Base-by-base conservation (phyloP, 202 grass and related monocot genomes). In the Musa balbisiana region DNA sequence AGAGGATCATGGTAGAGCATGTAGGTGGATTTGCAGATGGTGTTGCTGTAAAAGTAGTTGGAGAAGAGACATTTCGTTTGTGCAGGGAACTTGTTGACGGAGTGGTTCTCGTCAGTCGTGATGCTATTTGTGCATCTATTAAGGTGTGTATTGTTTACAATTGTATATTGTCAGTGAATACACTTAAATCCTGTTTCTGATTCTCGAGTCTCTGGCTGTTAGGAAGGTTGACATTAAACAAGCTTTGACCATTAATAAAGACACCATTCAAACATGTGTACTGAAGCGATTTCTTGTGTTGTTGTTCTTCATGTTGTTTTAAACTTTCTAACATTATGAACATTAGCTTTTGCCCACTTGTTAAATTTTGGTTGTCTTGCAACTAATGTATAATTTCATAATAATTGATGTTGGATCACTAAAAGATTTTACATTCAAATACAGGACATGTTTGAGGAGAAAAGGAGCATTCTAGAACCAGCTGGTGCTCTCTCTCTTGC, bases 401-500 rank as follows among this genome's bases (percentile, higher is more conserved):
- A 54, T 33, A 33, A 26, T 24, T 53, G 22, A 54, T 16, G 54
- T 24, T 14, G 52, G 23, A 26, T 22, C 15, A 53, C 17, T 81
- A 19, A 55, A 72, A 49, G 5, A 43, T 43, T 74, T 58, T 69
- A 73, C 79, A 49, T 60, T 84, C 50, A 52, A 53, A 22, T 81
- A 72, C 81, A 98, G 94, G 85, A 93, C 88, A 98, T 98, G 94
- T 98, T 98, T 87, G 94, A 93, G 79, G 94, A 98, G 88, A 89
- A 98, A 86, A 91, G 94, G 69, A 98, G 82, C 86, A 98, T 98
- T 71, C 80, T 98, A 82, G 94, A 98, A 80, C 94, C 94, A 78
- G 91, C 94, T 21, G 94, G 94, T 84, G 94, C 94, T 76, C 86
- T 98, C 78, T 76, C 94, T 23, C 69, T 98, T 53, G 91, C 94